These are phyloP conservation scores for Flaveria floridana DNA, from an alignment of 140 eudicot genomes.

Conservation along the genomic window DNA sequence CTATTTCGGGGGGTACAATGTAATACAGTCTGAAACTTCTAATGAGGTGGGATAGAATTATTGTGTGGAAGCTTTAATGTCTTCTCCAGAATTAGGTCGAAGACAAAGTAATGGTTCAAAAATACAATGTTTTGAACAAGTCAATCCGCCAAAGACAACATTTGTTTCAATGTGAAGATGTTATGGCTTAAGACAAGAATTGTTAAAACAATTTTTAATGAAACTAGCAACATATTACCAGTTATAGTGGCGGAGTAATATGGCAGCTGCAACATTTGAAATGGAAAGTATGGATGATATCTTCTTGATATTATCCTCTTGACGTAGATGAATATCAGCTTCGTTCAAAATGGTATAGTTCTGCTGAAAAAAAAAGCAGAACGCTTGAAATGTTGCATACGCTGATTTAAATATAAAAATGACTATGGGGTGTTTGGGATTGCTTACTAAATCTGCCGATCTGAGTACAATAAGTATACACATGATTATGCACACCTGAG, in stretches of 20 bases:
- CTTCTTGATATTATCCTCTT: slow-evolving; percentile 75
- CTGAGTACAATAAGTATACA: slow-evolving; percentile 18
- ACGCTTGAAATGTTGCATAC: slow-evolving; percentile 20
- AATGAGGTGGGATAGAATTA: background rate
- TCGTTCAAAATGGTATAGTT: slow-evolving; percentile 74
- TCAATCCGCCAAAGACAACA: background rate
- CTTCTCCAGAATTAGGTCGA: background rate
- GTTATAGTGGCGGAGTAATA: slow-evolving; percentile 87
- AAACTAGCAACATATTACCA: slow-evolving; percentile 47
- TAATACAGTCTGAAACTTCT: background rate
- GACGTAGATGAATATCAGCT: slow-evolving; percentile 71
- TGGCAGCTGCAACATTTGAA: slow-evolving; percentile 72
- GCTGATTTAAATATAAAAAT: background rate
- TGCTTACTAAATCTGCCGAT: background rate
- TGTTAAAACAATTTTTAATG: background rate
- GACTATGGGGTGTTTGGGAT: background rate
- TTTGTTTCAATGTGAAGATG: background rate
- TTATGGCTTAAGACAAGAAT: slow-evolving; percentile 7
- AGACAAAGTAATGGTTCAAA: slow-evolving; percentile 7
- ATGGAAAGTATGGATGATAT: slow-evolving; percentile 80
- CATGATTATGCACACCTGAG: background rate
- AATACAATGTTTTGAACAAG: background rate
- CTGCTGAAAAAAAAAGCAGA: slow-evolving; percentile 43
- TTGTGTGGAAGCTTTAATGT: slow-evolving; percentile 4
- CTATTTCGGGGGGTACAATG: slow-evolving; percentile 7